phyloP scores from a whole-genome alignment of 768 basidiomycete species.

The Psilocybe cubensis region DNA sequence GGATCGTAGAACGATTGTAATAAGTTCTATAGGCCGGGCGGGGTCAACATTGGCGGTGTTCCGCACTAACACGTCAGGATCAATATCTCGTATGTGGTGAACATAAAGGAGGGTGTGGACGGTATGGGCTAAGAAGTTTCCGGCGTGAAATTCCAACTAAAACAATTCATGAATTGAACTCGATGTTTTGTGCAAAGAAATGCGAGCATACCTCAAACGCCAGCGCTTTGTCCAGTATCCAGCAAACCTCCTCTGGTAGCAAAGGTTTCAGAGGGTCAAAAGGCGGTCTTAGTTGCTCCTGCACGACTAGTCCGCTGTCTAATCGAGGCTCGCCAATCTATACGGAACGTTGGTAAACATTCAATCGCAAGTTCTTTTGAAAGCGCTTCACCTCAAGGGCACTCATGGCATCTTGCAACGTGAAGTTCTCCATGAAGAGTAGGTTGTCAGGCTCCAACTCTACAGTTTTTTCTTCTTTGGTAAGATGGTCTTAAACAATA shows the following conservation, averaged over 20 bases:
- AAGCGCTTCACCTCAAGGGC: constrained; percentile 70
- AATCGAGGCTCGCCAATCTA: constrained; percentile 91
- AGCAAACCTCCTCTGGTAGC: constrained; percentile 82
- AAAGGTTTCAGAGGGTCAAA: constrained; percentile 71
- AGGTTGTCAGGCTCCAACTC: constrained; percentile 70
- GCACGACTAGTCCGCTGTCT: constrained; percentile 72
- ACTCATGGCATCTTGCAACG: constrained; percentile 90
- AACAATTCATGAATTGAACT: constrained; percentile 17
- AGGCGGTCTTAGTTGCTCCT: constrained; percentile 42
- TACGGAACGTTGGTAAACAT: constrained; percentile 6
- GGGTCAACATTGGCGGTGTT: constrained; percentile 35
- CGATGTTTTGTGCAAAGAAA: not conserved
- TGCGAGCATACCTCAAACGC: constrained; percentile 69
- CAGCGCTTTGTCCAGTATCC: constrained; percentile 81
- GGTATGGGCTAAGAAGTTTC: constrained; percentile 85
- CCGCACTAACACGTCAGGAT: constrained; percentile 44
- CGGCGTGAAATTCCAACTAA: constrained; percentile 89
- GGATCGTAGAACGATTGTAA: constrained; percentile 70
- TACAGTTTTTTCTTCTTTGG: constrained; percentile 20
- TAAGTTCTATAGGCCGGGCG: constrained; percentile 58
- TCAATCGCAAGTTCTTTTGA: not conserved
- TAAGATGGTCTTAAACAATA: not conserved
- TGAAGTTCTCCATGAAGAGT: constrained; percentile 69
- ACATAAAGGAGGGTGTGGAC: constrained; percentile 80
- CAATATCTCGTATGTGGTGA: constrained; percentile 63